These are phyloP conservation scores for Fremontodendron californicum DNA, from an alignment of 345 rosid species.

Conservation along the genomic window DNA sequence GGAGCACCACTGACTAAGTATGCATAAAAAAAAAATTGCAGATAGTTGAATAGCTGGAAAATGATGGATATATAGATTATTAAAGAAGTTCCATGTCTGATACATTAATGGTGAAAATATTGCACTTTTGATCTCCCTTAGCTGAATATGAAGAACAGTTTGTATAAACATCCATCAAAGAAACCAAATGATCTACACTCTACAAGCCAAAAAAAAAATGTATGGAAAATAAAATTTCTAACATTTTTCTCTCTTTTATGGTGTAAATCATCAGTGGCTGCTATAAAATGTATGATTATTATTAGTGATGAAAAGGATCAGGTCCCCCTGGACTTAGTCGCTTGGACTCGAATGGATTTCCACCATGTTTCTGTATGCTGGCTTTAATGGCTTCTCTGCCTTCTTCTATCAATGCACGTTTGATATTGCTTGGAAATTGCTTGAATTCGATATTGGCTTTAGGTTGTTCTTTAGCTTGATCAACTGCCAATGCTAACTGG, in stretches of 20 bases:
- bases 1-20: not conserved
- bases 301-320: conserved; percentile 58
- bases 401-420: conserved; percentile 35
- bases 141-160: not conserved
- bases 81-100: not conserved
- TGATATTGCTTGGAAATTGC: conserved; percentile 2
- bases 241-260: not conserved
- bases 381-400: conserved; percentile 40
- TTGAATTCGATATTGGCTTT: not conserved
- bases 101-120: not conserved
- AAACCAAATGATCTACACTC: not conserved
- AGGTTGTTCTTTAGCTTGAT: not conserved
- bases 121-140: not conserved
- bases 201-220: not conserved
- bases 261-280: not conserved
- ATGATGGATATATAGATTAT: not conserved
- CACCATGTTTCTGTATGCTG: conserved; percentile 37
- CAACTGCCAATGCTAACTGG: not conserved
- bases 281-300: conserved; percentile 14
- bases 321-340: conserved; percentile 71
- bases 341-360: conserved; percentile 34
- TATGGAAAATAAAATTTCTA: not conserved
- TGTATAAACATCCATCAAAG: not conserved
- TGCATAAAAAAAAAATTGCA: not conserved
- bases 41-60: not conserved